These are phyloP conservation scores for Monascus ruber DNA, from an alignment of 2,329 filamentous ascomycete species.

Conservation along the genomic window DNA sequence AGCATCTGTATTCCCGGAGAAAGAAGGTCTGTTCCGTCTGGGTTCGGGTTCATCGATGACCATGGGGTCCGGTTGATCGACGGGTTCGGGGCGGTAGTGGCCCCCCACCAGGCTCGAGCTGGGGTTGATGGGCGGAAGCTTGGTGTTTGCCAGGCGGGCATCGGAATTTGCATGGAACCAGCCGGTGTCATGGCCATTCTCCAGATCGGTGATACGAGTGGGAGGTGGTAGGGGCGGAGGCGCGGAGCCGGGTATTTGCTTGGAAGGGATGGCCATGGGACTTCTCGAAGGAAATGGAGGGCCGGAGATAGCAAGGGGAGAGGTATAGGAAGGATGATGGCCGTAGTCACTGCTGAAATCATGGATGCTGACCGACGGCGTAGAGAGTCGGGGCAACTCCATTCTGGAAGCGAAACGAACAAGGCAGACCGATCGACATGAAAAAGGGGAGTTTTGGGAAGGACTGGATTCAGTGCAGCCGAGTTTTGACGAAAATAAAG, in stretches of 20 bases:
- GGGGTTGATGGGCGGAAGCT: conserved; percentile 36
- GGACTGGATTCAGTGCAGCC: background rate
- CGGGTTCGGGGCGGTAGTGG: conserved; percentile 25
- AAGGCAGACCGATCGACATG: background rate
- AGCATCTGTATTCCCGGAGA: conserved; percentile 20
- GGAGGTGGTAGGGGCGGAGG: conserved; percentile 58
- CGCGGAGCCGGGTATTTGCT: conserved; percentile 33
- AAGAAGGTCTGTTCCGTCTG: conserved; percentile 15
- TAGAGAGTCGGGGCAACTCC: conserved; percentile 32
- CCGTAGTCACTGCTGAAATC: conserved; percentile 25
- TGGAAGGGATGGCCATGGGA: conserved; percentile 53
- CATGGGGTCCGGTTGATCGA: conserved; percentile 25
- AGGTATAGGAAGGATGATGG: conserved; percentile 22
- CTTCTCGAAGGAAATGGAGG: conserved; percentile 34
- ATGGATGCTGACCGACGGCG: conserved; percentile 34
- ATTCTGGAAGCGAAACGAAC: conserved; percentile 22
- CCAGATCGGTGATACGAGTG: conserved; percentile 46
- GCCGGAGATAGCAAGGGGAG: conserved; percentile 29
- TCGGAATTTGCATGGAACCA: conserved; percentile 52
- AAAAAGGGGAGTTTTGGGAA: background rate
- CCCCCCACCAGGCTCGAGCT: conserved; percentile 41
- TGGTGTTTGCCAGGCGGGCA: conserved; percentile 36
- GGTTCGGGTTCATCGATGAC: conserved; percentile 25
- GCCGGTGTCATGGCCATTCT: conserved; percentile 47
- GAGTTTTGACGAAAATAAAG: conserved; percentile 2